Evolutionary conservation across 2,329 filamentous ascomycete genomes (phyloP).

Genomic region (Magnaporthiopsis rhizophila): DNA sequence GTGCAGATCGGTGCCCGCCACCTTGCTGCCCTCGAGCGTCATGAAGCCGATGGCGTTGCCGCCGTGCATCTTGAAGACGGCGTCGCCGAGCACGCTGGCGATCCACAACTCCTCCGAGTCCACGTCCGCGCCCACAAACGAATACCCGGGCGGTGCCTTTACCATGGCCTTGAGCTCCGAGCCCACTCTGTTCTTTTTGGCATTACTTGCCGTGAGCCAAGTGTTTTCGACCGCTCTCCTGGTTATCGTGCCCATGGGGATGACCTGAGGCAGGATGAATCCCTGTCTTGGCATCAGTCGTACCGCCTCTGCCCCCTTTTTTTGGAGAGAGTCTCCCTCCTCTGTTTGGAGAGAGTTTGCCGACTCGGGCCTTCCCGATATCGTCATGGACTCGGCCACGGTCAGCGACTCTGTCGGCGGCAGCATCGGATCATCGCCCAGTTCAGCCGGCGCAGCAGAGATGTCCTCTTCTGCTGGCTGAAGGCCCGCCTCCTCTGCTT

Average conservation of each 20-base stretch:
- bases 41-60: slow-evolving; percentile 98
- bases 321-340: background rate
- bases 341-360: background rate
- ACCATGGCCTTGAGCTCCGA: slow-evolving; percentile 98
- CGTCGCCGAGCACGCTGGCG: slow-evolving; percentile 87
- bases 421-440: no score
- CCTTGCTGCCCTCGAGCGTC: slow-evolving; percentile 94
- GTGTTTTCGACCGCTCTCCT: slow-evolving; percentile 93
- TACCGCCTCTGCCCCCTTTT: slow-evolving; percentile 10
- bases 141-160: slow-evolving; percentile 80
- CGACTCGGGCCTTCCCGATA: no score
- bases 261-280: slow-evolving; percentile 89
- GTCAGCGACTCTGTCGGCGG: no score
- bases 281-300: slow-evolving; percentile 36
- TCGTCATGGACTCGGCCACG: no score
- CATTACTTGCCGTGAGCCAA: slow-evolving; percentile 96
- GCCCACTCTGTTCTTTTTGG: slow-evolving; percentile 90
- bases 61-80: slow-evolving; percentile 89
- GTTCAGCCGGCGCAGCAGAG: no score
- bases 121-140: slow-evolving; percentile 93
- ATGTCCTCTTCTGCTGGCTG: no score
- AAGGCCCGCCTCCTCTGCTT: no score
- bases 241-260: slow-evolving; percentile 97
- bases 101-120: slow-evolving; percentile 99
- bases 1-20: slow-evolving; percentile 87